These are phyloP conservation scores for Spathaspora sp. DNA, from an alignment of 1,139 yeast genomes.

Conservation along the genomic window DNA sequence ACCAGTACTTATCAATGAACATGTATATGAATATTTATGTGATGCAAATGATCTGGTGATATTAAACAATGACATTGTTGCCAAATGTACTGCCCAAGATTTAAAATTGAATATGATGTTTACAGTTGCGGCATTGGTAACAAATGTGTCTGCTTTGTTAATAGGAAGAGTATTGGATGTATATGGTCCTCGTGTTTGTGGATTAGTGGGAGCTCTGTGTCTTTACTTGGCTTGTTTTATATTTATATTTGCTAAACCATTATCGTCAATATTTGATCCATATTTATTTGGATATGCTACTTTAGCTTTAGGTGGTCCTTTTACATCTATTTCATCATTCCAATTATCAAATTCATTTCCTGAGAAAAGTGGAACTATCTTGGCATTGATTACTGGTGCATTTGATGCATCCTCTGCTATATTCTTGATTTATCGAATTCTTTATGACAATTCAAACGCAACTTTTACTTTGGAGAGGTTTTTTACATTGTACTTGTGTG, in stretches of 20 bases:
- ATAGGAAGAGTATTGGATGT: slow-evolving; percentile 43
- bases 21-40: slow-evolving; percentile 39
- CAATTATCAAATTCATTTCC: slow-evolving; percentile 49
- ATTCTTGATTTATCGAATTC: slow-evolving; percentile 36
- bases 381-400: slow-evolving; percentile 47
- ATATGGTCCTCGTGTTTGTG: slow-evolving; percentile 45
- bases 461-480: slow-evolving; percentile 32
- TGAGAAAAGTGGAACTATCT: slow-evolving; percentile 36
- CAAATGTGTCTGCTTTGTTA: slow-evolving; percentile 43
- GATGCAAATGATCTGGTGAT: slow-evolving; percentile 13
- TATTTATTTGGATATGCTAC: slow-evolving; percentile 41
- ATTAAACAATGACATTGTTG: slow-evolving; percentile 13
- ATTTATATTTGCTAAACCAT: slow-evolving; percentile 32
- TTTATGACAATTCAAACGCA: slow-evolving; percentile 28
- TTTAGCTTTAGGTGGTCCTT: slow-evolving; percentile 49
- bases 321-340: slow-evolving; percentile 44
- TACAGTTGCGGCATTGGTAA: slow-evolving; percentile 45
- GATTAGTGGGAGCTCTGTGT: slow-evolving; percentile 40
- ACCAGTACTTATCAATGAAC: slow-evolving; percentile 39
- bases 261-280: slow-evolving; percentile 31
- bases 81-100: slow-evolving; percentile 43
- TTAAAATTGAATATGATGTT: slow-evolving; percentile 47
- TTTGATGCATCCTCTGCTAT: slow-evolving; percentile 50
- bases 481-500: slow-evolving; percentile 36
- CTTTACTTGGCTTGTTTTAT: slow-evolving; percentile 36